Evolutionary conservation across 2,329 filamentous ascomycete species (phyloP).

Genomic region (Chaetomiaceae sp.): DNA sequence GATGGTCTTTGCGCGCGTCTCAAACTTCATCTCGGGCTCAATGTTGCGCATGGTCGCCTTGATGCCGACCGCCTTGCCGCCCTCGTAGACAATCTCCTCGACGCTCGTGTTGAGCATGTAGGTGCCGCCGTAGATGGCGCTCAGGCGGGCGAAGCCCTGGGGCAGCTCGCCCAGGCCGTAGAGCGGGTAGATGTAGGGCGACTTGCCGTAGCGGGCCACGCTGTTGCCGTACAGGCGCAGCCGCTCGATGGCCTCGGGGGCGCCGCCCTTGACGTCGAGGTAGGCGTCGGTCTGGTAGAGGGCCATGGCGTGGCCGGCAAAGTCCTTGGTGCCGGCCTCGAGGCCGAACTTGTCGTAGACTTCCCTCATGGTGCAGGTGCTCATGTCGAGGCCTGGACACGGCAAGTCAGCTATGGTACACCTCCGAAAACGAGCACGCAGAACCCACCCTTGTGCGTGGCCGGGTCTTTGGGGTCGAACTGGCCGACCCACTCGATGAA

Average conservation of each 20-base stretch:
- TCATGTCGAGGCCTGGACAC: constrained; percentile 68
- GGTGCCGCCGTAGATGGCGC: constrained; percentile 96
- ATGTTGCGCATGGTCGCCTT: constrained; percentile 93
- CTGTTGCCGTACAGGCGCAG: constrained; percentile 97
- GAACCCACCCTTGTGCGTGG: constrained; percentile 81
- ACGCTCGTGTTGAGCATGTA: constrained; percentile 98
- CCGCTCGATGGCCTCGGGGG: constrained; percentile 81
- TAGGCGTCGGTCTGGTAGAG: constrained; percentile 90
- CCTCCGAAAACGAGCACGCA: not conserved
- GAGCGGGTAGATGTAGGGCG: constrained; percentile 97
- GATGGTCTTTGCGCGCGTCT: constrained; percentile 94
- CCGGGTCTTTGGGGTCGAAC: constrained; percentile 76
- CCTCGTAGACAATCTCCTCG: constrained; percentile 83
- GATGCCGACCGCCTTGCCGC: constrained; percentile 84
- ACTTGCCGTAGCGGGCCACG: constrained; percentile 95
- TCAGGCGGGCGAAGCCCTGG: constrained; percentile 94
- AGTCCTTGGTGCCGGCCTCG: constrained; percentile 84
- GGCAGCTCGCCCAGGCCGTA: constrained; percentile 97
- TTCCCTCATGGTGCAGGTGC: constrained; percentile 86
- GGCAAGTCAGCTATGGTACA: not conserved
- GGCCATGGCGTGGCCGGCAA: constrained; percentile 97
- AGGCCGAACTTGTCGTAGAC: constrained; percentile 97
- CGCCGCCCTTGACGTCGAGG: constrained; percentile 65
- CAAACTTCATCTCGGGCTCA: constrained; percentile 83
- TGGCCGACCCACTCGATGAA: constrained; percentile 94